Base-by-base conservation (phyloP, 2,329 filamentous ascomycete genomes). In the Fragosphaeria purpurea region DNA sequence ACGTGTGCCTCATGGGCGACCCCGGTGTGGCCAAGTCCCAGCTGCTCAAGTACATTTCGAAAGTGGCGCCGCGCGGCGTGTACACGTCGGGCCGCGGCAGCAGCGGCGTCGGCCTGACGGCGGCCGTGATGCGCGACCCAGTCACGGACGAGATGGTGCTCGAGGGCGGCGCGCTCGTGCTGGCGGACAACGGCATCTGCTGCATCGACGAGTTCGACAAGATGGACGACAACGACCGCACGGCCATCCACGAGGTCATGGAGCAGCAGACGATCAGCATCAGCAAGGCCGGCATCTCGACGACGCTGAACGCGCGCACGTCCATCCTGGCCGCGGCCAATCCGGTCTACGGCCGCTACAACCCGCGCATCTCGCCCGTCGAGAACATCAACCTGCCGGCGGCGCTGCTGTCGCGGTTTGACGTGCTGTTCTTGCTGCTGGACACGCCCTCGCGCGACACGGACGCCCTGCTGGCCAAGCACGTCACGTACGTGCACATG, bases 361-460 rank as follows among this genome's bases (percentile, higher is more conserved):
- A 98, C 71, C 93, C 93, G 51, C 88, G 89, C 56, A 86, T 98
- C 60, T 96, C 91, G 1, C 93, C 93, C 0, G 90, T 98, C 32
- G 93, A 98, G 68, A 98, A 98, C 69, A 98, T 98, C 70, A 98
- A 98, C 68, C 82, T 98, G 41, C 93, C 93, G n/a, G 93, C 93
- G 13, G 93, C 93, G 22, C 80, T 98, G 22, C 80, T 98, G 50
- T 96, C 91, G 53, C 88, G 93, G 79, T 98, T 98, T 69, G 93
- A 98, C 66, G 79, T 98, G 58, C 80, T 98, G 58, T 98, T 97
- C 76, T 76, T 98, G 44, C 90, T 98, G 61, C 85, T 98, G 53
- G 93, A 98, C 71, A 95, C 88, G 39, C 91, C 93, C 3, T 84
- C 83, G 13, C 85, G 89, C 56, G 93, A 98, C 59, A 78, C 80